phyloP scores from a whole-genome alignment of 1,284 basidiomycete genomes.

The Boletus nobilissimus region DNA sequence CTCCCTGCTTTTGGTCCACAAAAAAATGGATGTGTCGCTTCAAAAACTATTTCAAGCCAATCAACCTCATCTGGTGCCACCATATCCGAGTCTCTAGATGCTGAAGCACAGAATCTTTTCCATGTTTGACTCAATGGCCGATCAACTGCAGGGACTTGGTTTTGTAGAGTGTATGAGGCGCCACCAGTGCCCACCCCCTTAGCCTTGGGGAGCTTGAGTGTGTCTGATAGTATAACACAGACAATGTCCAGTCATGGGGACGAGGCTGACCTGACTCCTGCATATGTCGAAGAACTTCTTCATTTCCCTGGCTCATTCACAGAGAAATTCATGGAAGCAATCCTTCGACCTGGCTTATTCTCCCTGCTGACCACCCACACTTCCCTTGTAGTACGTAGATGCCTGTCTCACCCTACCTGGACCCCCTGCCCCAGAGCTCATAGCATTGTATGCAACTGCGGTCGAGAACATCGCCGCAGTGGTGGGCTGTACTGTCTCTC shows the following conservation, averaged over 20 bases:
- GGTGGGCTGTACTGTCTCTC: conserved; percentile 85
- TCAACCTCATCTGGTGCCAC: conserved; percentile 41
- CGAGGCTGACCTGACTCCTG: conserved; percentile 83
- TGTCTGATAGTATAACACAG: conserved; percentile 58
- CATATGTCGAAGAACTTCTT: conserved; percentile 86
- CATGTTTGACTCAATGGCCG: conserved; percentile 63
- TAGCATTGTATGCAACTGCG: conserved; percentile 70
- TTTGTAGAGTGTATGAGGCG: conserved; percentile 68
- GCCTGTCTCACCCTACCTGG: conserved; percentile 75
- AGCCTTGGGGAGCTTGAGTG: conserved; percentile 50
- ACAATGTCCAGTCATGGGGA: conserved; percentile 63
- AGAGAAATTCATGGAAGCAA: conserved; percentile 81
- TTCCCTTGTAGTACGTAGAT: conserved; percentile 84
- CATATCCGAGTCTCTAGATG: conserved; percentile 62
- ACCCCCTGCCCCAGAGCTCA: conserved; percentile 60
- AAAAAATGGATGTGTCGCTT: conserved; percentile 73
- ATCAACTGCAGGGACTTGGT: conserved; percentile 65
- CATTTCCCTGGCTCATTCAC: conserved; percentile 76
- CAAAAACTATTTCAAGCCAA: conserved; percentile 58
- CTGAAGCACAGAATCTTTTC: conserved; percentile 68
- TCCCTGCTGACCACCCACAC: conserved; percentile 82
- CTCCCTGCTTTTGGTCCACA: conserved; percentile 86
- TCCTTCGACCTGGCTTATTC: conserved; percentile 89
- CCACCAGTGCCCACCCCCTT: conserved; percentile 64
- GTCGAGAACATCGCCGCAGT: conserved; percentile 82